Percentiles rank a stretch among this genome's conserved stretches.
Evolutionary conservation across 179 eudicot species (phyloP).

Genomic region (Spergularia azorica): DNA sequence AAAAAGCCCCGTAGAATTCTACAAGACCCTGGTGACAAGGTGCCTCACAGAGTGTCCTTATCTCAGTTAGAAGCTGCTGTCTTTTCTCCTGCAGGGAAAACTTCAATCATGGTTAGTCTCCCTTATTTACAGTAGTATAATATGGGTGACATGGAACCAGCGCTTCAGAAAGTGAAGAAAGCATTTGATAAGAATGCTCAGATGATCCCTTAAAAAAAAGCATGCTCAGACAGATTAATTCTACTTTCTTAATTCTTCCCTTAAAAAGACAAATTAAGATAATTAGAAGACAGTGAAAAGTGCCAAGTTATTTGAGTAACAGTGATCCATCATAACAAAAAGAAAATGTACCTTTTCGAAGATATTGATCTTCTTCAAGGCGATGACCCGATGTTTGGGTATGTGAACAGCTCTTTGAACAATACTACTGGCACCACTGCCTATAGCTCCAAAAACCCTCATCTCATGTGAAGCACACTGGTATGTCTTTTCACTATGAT

Average conservation of each 20-base stretch:
- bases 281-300: background rate
- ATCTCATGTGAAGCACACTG: conserved; percentile 89
- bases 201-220: too few species aligned
- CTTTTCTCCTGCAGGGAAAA: conserved; percentile 68
- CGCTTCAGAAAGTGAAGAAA: background rate
- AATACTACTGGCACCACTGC: conserved; percentile 98
- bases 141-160: background rate
- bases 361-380: conserved; percentile 92
- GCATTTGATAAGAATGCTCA: too few species aligned
- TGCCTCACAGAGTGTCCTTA: conserved; percentile 91
- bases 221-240: too few species aligned
- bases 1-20: conserved; percentile 95
- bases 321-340: background rate
- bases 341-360: conserved; percentile 76
- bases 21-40: conserved; percentile 89
- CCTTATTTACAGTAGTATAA: background rate
- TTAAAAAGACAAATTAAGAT: too few species aligned
- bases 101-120: background rate
- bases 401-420: conserved; percentile 96
- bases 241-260: too few species aligned
- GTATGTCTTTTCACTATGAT: conserved; percentile 71
- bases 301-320: background rate
- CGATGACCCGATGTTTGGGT: conserved; percentile 81
- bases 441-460: conserved; percentile 92
- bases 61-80: conserved; percentile 88